Conservation (phyloP, 352 stramenopile genomes). For the Pythium aquatile region DNA sequence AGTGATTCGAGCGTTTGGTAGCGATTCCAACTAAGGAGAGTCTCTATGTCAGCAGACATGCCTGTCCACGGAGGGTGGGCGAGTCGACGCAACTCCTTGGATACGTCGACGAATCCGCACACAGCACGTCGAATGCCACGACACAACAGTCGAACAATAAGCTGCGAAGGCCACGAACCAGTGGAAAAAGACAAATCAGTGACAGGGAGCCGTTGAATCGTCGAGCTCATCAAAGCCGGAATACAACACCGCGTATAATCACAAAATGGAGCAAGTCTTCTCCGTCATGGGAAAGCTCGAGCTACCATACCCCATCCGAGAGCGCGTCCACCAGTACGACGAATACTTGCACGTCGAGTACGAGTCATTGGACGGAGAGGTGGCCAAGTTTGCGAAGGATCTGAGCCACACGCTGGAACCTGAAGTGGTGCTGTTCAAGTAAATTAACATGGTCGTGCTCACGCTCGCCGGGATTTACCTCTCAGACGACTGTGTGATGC, state of each 20-base stretch:
- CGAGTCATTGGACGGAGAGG: background rate
- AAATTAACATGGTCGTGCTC: conserved; percentile 63
- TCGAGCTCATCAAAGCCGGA: conserved; percentile 26
- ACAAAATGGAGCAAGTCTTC: conserved; percentile 69
- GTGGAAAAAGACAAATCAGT: too few species aligned
- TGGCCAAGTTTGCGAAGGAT: conserved; percentile 4
- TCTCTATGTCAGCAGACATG: too few species aligned
- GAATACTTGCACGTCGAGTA: background rate
- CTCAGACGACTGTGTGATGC: conserved; percentile 72
- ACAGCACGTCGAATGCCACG: too few species aligned
- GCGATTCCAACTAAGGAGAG: too few species aligned
- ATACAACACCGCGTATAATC: conserved; percentile 47
- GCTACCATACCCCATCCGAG: conserved; percentile 40
- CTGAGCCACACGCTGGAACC: conserved; percentile 6
- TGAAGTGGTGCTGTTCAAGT: conserved; percentile 51
- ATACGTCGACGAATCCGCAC: too few species aligned
- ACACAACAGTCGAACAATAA: too few species aligned
- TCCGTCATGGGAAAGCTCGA: conserved; percentile 57
- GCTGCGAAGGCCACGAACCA: too few species aligned
- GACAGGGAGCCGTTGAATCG: too few species aligned
- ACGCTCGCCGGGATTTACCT: conserved; percentile 68
- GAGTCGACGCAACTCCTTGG: too few species aligned
- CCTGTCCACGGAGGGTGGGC: too few species aligned
- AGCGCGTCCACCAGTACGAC: conserved; percentile 52
- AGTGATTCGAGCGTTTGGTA: too few species aligned